phyloP scores from a whole-genome alignment of 306 rosid species.

The Rubus idaeus region DNA sequence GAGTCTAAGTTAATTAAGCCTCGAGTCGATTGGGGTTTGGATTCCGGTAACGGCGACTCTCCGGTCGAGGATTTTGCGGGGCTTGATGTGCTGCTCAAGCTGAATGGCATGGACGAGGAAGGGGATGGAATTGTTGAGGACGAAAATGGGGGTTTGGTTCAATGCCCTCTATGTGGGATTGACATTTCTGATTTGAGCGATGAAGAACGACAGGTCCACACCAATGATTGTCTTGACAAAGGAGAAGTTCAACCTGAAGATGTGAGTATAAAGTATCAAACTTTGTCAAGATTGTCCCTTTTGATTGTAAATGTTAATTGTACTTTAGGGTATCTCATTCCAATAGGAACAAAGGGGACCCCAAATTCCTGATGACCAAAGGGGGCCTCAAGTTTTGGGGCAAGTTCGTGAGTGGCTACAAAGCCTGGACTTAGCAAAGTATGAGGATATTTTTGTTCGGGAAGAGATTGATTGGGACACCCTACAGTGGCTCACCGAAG shows the following conservation, averaged over 20 bases:
- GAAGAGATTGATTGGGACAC: slow-evolving; percentile 91
- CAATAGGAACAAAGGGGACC: slow-evolving; percentile 20
- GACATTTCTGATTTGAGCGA: slow-evolving; percentile 66
- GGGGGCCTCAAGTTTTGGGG: slow-evolving; percentile 28
- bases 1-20: slow-evolving; percentile 60
- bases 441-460: slow-evolving; percentile 58
- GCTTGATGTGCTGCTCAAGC: slow-evolving; percentile 56
- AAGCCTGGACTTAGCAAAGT: slow-evolving; percentile 60
- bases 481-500: slow-evolving; percentile 74
- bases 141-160: slow-evolving; percentile 27
- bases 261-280: slow-evolving; percentile 30
- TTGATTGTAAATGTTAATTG: not conserved
- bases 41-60: slow-evolving; percentile 9
- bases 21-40: slow-evolving; percentile 21
- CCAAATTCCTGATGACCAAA: slow-evolving; percentile 34
- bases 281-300: not conserved
- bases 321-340: not conserved
- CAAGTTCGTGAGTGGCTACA: slow-evolving; percentile 53
- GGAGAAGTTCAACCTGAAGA: slow-evolving; percentile 37
- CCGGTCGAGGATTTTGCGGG: slow-evolving; percentile 34
- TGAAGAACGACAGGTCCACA: slow-evolving; percentile 61
- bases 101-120: slow-evolving; percentile 26
- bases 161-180: slow-evolving; percentile 70
- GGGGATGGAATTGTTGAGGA: slow-evolving; percentile 21
- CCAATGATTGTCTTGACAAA: slow-evolving; percentile 70